A percentile compares a stretch with the other conserved stretches of the same genome.
Conservation (phyloP, 345 rosid genomes). For the Linum trigynum region DNA sequence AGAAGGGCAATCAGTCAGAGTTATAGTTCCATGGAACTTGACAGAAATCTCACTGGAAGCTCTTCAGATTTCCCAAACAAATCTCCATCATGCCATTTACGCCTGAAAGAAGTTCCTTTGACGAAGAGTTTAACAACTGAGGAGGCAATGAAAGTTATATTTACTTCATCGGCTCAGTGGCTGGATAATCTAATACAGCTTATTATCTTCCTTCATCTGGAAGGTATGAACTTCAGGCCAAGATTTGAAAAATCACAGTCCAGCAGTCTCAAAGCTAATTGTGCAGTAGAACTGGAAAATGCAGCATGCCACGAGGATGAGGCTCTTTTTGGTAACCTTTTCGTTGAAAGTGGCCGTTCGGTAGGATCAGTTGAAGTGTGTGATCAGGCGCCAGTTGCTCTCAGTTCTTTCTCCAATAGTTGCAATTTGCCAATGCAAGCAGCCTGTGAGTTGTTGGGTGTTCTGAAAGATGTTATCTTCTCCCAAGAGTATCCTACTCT, state of each 20-base stretch:
- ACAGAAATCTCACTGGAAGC: conserved; percentile 24
- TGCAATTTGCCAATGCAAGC: conserved; percentile 76
- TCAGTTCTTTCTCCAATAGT: conserved; percentile 33
- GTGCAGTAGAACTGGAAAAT: conserved; percentile 61
- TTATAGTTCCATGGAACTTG: conserved; percentile 45
- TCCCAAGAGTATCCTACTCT: conserved; percentile 55
- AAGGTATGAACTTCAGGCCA: conserved; percentile 66
- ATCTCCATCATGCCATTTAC: conserved; percentile 43
- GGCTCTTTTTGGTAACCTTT: conserved; percentile 90
- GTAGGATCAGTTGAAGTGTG: conserved; percentile 58
- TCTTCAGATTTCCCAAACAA: conserved; percentile 24
- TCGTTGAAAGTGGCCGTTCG: conserved; percentile 73
- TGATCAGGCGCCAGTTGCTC: conserved; percentile 50
- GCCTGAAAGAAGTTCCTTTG: conserved; percentile 51
- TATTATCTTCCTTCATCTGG: conserved; percentile 52
- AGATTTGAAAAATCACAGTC: conserved; percentile 62
- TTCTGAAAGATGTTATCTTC: conserved; percentile 61
- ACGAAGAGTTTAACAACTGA: conserved; percentile 46
- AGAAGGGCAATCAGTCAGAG: conserved; percentile 41
- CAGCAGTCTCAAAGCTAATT: conserved; percentile 44
- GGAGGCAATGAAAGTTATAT: conserved; percentile 53
- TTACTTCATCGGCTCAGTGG: conserved; percentile 73
- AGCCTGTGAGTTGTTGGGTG: conserved; percentile 58
- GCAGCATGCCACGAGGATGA: conserved; percentile 85
- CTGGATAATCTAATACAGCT: conserved; percentile 68